These are phyloP conservation scores for Drechslerella dactyloides DNA, from an alignment of 2,329 filamentous ascomycete genomes.

Conservation along the genomic window DNA sequence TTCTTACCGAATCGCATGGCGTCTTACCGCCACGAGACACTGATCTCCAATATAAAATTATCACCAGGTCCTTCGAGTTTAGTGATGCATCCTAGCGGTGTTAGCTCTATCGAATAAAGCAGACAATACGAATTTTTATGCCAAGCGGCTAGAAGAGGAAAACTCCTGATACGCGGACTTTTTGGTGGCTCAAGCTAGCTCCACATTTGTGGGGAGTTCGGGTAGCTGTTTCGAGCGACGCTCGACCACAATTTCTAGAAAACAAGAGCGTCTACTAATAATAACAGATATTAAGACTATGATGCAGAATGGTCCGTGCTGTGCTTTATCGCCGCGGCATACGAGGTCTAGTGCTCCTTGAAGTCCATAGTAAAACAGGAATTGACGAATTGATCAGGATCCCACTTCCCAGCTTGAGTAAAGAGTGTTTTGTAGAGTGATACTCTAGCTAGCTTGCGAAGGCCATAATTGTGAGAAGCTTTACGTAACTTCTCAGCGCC, in stretches of 20 bases:
- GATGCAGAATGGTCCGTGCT: conserved; percentile 48
- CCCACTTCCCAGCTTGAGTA: too few relatives aligned
- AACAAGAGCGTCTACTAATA: conserved; percentile 14
- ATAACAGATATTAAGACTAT: conserved; percentile 31
- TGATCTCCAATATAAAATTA: background rate
- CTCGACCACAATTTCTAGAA: conserved; percentile 40
- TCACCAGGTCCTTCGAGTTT: background rate
- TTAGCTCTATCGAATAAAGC: background rate
- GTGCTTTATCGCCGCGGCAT: background rate
- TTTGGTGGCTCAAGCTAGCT: conserved; percentile 1
- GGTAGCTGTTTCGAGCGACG: conserved; percentile 46
- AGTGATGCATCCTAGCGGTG: background rate
- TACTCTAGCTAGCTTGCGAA: too few relatives aligned
- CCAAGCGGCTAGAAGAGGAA: background rate
- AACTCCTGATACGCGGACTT: background rate
- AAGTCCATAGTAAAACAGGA: too few relatives aligned
- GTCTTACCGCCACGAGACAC: background rate
- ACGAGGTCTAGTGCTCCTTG: background rate
- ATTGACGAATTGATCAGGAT: too few relatives aligned
- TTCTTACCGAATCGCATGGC: background rate
- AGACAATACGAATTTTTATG: background rate
- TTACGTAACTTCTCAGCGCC: too few relatives aligned
- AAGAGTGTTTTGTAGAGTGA: too few relatives aligned
- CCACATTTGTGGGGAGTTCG: conserved; percentile 31
- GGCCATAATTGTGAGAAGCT: too few relatives aligned